Conservation (phyloP, 495 filamentous ascomycete species). For the Chaetomium tenue region DNA sequence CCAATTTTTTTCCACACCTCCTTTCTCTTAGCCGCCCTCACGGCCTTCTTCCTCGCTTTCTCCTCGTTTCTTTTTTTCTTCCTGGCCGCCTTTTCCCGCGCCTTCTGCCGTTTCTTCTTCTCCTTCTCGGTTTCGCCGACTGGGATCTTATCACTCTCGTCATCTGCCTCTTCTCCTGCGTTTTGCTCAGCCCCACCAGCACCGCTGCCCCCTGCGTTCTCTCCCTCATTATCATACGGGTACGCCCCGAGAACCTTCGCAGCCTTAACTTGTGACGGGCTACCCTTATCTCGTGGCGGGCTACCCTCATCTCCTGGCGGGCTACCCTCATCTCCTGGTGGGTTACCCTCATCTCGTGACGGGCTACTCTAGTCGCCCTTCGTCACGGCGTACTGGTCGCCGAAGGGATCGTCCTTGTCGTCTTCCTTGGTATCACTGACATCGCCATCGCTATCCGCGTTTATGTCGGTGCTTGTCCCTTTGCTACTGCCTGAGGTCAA, state of each 20-base stretch:
- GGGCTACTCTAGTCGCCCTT: slow-evolving; percentile 7
- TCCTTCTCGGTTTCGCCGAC: neutral
- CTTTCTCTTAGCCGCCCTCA: neutral
- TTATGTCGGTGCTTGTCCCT: slow-evolving; percentile 4
- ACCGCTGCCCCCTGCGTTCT: neutral
- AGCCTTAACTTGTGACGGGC: neutral
- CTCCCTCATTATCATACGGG: neutral
- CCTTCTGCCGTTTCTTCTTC: neutral
- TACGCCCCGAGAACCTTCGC: neutral
- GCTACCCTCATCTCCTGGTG: neutral
- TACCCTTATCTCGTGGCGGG: neutral
- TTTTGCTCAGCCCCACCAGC: neutral
- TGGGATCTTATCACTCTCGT: neutral
- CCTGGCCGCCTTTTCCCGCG: neutral
- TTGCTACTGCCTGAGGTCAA: too few species aligned
- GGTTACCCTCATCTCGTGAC: neutral
- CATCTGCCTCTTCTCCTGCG: neutral
- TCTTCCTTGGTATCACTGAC: slow-evolving; percentile 46
- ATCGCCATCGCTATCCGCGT: slow-evolving; percentile 34
- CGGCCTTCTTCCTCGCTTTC: neutral
- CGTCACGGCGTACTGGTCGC: slow-evolving; percentile 60
- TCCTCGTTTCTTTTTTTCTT: neutral
- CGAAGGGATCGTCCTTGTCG: slow-evolving; percentile 72
- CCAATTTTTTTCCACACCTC: neutral
- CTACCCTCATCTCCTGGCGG: neutral